Evolutionary conservation across 129 eudicot species (phyloP).

Genomic region (Flaveria linearis): DNA sequence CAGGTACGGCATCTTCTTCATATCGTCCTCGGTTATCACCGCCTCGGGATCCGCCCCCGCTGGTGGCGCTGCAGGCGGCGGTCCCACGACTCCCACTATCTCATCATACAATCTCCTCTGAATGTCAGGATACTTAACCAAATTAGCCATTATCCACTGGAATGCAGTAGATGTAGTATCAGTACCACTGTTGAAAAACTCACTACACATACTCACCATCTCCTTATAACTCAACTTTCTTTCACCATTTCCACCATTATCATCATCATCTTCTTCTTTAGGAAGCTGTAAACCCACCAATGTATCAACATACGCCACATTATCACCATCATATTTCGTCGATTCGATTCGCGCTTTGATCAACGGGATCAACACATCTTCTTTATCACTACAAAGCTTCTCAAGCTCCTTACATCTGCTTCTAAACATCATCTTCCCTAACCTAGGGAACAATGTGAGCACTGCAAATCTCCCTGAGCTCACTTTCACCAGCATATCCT

Average conservation of each 20-base stretch:
- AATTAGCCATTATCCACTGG: conserved; percentile 39
- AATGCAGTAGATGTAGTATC: conserved; percentile 30
- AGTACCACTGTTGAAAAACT: conserved; percentile 48
- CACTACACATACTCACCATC: conserved; percentile 54
- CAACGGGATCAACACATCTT: conserved; percentile 18
- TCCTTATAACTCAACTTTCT: conserved; percentile 40
- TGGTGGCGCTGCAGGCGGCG: neutral
- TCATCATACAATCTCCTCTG: conserved; percentile 61
- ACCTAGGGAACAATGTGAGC: neutral
- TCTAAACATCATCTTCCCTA: conserved; percentile 25
- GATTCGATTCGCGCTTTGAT: conserved; percentile 18
- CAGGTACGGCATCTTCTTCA: conserved; percentile 24
- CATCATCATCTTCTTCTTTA: neutral
- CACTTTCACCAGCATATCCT: neutral
- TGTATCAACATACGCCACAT: conserved; percentile 30
- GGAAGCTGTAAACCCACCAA: conserved; percentile 27
- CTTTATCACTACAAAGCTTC: conserved; percentile 18
- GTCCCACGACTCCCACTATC: conserved; percentile 41
- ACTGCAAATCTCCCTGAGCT: neutral
- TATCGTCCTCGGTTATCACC: conserved; percentile 28
- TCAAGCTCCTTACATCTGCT: conserved; percentile 12
- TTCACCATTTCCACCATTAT: neutral
- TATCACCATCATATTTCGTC: neutral
- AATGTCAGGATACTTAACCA: conserved; percentile 27
- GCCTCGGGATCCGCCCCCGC: conserved; percentile 12